A percentile compares a stretch with the other conserved stretches of the same genome.
Conservation (phyloP, 805 yeast genomes). For the Lipomyces oligophaga region DNA sequence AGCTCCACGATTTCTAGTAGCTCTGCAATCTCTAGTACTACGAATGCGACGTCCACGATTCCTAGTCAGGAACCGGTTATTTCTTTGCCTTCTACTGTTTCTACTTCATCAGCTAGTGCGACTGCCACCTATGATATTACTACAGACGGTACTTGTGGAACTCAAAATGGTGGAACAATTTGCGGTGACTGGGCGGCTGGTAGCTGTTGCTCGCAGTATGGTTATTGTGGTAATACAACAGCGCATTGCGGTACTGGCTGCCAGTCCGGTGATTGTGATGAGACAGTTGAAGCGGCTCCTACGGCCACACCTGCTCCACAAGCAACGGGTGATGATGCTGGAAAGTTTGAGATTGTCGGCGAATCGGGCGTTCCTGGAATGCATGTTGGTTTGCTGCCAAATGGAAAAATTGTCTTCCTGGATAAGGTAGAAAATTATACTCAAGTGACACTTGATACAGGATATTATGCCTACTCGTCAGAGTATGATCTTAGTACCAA, state of each 20-base stretch:
- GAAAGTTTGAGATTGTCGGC: slow-evolving; percentile 22
- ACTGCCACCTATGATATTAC: slow-evolving; percentile 17
- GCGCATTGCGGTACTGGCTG: slow-evolving; percentile 26
- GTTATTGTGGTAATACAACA: slow-evolving; percentile 24
- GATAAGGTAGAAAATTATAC: slow-evolving; percentile 27
- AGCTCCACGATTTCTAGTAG: neutral
- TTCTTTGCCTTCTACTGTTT: slow-evolving; percentile 9
- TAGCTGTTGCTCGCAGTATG: slow-evolving; percentile 25
- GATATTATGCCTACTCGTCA: slow-evolving; percentile 25
- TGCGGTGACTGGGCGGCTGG: slow-evolving; percentile 25
- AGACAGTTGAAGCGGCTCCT: slow-evolving; percentile 4
- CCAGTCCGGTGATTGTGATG: slow-evolving; percentile 22
- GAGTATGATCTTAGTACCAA: slow-evolving; percentile 20
- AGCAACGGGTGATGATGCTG: slow-evolving; percentile 20
- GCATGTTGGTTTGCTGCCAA: slow-evolving; percentile 25
- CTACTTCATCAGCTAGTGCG: slow-evolving; percentile 5
- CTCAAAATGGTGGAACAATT: slow-evolving; percentile 8
- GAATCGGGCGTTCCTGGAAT: slow-evolving; percentile 25
- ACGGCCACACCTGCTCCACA: slow-evolving; percentile 12
- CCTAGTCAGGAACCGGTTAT: slow-evolving; percentile 17
- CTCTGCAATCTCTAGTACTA: neutral
- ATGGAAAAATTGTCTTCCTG: slow-evolving; percentile 24
- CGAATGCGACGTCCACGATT: neutral
- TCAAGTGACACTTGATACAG: slow-evolving; percentile 13
- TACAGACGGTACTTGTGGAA: slow-evolving; percentile 27